Conservation (phyloP, 345 rosid species). For the Citrus reticulata region DNA sequence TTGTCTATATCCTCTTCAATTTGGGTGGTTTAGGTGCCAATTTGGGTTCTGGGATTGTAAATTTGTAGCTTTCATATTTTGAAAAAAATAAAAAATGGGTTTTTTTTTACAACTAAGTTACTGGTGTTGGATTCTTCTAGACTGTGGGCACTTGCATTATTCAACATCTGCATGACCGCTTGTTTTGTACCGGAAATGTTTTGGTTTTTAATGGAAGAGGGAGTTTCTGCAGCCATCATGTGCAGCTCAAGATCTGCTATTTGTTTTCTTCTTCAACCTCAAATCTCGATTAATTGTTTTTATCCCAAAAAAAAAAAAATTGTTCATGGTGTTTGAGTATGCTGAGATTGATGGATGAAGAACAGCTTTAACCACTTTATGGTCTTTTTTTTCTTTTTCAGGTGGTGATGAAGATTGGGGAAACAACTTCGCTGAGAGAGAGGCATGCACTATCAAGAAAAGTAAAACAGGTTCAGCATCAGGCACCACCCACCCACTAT, state of each 20-base stretch:
- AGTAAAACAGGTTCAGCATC: slow-evolving; percentile 73
- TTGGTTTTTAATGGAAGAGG: slow-evolving; percentile 17
- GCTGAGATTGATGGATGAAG: slow-evolving; percentile 32
- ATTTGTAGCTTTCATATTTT: slow-evolving; percentile 12
- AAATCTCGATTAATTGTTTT: slow-evolving; percentile 12
- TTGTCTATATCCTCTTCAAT: neutral
- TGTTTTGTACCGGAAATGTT: slow-evolving; percentile 16
- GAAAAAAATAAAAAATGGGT: neutral
- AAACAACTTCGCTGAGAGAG: slow-evolving; percentile 61
- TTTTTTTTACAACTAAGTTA: slow-evolving; percentile 13
- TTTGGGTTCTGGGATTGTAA: slow-evolving; percentile 16
- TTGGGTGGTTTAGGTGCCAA: neutral
- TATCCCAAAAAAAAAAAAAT: neutral
- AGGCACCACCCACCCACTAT: slow-evolving; percentile 7
- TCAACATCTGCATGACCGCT: slow-evolving; percentile 8
- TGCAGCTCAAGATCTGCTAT: slow-evolving; percentile 36
- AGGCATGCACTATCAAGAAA: slow-evolving; percentile 87
- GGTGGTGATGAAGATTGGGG: slow-evolving; percentile 77
- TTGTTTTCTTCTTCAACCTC: slow-evolving; percentile 34
- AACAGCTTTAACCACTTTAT: slow-evolving; percentile 62
- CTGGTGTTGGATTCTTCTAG: slow-evolving; percentile 22
- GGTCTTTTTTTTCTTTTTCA: slow-evolving; percentile 45
- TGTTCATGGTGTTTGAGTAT: slow-evolving; percentile 27
- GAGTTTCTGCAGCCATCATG: slow-evolving; percentile 14
- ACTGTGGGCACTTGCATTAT: slow-evolving; percentile 22